Percentiles rank a stretch among this genome's conserved stretches.
Evolutionary conservation across 495 filamentous ascomycete species (phyloP).

Genomic region (Penicillium waksmanii): DNA sequence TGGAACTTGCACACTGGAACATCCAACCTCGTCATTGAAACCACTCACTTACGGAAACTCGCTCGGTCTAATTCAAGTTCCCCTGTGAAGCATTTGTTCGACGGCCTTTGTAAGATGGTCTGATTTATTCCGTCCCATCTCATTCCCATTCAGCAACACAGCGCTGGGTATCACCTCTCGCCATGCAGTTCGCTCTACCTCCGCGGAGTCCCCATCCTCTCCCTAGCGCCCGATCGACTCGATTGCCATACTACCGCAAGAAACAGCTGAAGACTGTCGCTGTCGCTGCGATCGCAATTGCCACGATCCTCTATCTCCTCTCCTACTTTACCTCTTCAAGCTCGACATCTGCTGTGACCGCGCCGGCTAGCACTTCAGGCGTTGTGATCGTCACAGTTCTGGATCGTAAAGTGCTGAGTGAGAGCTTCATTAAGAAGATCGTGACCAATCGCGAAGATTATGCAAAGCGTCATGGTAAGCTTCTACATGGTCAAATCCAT

Average conservation of each 20-base stretch:
- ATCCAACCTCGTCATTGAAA: slow-evolving; percentile 7
- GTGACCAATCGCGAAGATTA: slow-evolving; percentile 84
- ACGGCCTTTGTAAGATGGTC: slow-evolving; percentile 18
- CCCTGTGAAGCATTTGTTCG: background rate
- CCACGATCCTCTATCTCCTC: slow-evolving; percentile 67
- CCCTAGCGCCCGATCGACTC: slow-evolving; percentile 60
- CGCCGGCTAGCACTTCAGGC: slow-evolving; percentile 71
- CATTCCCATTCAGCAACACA: slow-evolving; percentile 17
- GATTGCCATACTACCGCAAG: slow-evolving; percentile 64
- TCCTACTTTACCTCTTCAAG: slow-evolving; percentile 51
- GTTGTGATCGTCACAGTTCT: slow-evolving; percentile 89
- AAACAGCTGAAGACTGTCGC: slow-evolving; percentile 67
- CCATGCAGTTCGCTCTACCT: slow-evolving; percentile 92
- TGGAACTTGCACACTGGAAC: background rate
- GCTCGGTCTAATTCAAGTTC: too few species aligned
- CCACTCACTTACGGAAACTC: background rate
- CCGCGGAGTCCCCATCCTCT: slow-evolving; percentile 75
- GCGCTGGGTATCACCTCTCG: slow-evolving; percentile 29
- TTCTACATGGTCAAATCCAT: background rate
- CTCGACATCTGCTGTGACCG: slow-evolving; percentile 29
- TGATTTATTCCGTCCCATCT: slow-evolving; percentile 11
- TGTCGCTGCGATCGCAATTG: slow-evolving; percentile 56
- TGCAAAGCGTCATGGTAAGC: slow-evolving; percentile 83
- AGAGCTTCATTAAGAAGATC: slow-evolving; percentile 69
- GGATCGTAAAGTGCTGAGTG: slow-evolving; percentile 62